Evolutionary conservation across 2,329 filamentous ascomycete species (phyloP).

Genomic region (Colletotrichum australisinense): DNA sequence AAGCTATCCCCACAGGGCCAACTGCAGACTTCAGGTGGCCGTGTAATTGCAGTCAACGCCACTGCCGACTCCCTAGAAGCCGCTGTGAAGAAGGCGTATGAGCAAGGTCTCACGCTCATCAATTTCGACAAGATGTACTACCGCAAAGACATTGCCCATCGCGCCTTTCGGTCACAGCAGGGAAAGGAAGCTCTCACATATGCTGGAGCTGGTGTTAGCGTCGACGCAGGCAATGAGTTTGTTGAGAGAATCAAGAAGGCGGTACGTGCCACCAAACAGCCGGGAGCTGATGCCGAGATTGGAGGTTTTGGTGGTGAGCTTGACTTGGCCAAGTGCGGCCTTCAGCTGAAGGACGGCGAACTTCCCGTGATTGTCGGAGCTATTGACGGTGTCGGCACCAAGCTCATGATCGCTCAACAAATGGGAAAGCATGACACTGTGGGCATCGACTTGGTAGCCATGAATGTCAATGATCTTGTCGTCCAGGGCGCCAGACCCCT

Average conservation of each 20-base stretch:
- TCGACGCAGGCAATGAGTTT: conserved; percentile 92
- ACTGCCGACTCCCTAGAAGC: conserved; percentile 74
- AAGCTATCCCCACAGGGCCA: conserved; percentile 62
- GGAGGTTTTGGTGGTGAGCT: conserved; percentile 94
- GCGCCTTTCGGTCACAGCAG: conserved; percentile 65
- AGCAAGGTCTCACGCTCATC: conserved; percentile 75
- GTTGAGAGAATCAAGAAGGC: conserved; percentile 92
- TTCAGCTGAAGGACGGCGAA: conserved; percentile 57
- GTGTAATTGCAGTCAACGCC: conserved; percentile 87
- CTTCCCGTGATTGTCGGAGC: conserved; percentile 86
- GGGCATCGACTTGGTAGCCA: conserved; percentile 95
- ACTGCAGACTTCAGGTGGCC: conserved; percentile 80
- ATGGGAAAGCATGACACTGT: conserved; percentile 94
- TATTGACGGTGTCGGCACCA: conserved; percentile 96
- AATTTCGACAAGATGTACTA: conserved; percentile 86
- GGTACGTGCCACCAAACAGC: conserved; percentile 85
- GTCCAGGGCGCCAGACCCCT: conserved; percentile 95
- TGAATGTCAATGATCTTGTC: conserved; percentile 98
- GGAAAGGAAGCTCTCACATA: conserved; percentile 79
- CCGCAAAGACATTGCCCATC: conserved; percentile 87
- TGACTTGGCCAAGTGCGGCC: conserved; percentile 76
- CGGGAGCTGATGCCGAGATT: conserved; percentile 92
- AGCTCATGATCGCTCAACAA: conserved; percentile 93
- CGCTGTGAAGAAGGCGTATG: conserved; percentile 83
- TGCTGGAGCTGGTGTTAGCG: conserved; percentile 91